Evolutionary conservation across 768 basidiomycete species (phyloP), one percentile per base, ranked within the genome.

Genomic region (Phallus indusiatus): DNA sequence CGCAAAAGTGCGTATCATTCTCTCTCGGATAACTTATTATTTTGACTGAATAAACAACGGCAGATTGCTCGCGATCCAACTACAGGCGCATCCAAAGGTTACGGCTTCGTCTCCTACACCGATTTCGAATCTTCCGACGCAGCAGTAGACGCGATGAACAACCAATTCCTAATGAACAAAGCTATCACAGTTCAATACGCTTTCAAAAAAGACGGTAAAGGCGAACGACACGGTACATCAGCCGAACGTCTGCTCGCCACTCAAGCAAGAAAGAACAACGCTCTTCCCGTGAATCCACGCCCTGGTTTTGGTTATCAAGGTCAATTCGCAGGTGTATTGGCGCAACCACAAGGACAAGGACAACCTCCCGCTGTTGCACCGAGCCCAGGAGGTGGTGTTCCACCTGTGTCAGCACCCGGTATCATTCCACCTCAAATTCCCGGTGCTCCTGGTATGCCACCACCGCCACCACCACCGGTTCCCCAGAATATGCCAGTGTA

Each of bases 161-260:
- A 85, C 42, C 94, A 98, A 68, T 97, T 92, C 81, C 79, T 98
- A 51, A 94, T 94, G 88, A 97, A 98, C 78, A 97, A 97, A 74
- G 88, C 94, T 56, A 91, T 99, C 68, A 85, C 88, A 17, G 94
- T 96, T 11, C 94, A 97, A 69, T 99, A 96, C 70, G 95, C 96
- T 1, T 97, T 98, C 81, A 98, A 99, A 75, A 98, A 98, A 75
- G 96, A 98, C 67, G 94, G 92, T 48, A 95, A 97, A 69, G 95
- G 95, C 59, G 96, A 99, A 72, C 83, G 96, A 5, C 96, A 98
- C 67, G 96, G 96, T 28, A 96, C 95, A 11, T 78, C 88, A 16
- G 94, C 96, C n/a, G 96, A 99, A 74, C 85, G 96, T 59, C 82
- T 97, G 35, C 82, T 99, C 65, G 94, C 94, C 2, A 84, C 93